A percentile compares a stretch with the other conserved stretches of the same genome.
These are phyloP conservation scores for Kokia cookei DNA, from an alignment of 441 rosid genomes.

Conservation along the genomic window DNA sequence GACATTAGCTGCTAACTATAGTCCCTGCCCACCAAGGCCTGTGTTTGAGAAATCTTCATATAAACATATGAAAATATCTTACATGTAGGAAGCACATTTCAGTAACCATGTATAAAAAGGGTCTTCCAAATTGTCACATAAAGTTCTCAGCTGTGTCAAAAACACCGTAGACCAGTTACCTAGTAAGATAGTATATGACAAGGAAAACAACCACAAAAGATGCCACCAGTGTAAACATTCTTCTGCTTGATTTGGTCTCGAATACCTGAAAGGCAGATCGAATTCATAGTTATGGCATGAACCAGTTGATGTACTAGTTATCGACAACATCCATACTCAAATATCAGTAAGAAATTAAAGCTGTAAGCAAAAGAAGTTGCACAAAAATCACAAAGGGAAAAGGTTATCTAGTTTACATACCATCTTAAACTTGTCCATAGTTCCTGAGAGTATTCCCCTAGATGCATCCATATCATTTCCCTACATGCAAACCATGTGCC, in stretches of 20 bases:
- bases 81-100: conserved; percentile 16
- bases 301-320: background rate
- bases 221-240: conserved; percentile 85
- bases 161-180: conserved; percentile 30
- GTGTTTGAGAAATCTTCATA: conserved; percentile 20
- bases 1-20: background rate
- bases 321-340: background rate
- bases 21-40: background rate
- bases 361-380: background rate
- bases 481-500: conserved; percentile 32
- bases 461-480: conserved; percentile 98
- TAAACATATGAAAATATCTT: conserved; percentile 16
- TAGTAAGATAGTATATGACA: conserved; percentile 74
- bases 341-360: background rate
- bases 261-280: conserved; percentile 52
- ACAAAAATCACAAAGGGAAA: background rate
- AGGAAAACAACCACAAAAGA: conserved; percentile 79
- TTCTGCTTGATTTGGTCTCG: conserved; percentile 89
- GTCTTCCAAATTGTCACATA: conserved; percentile 17
- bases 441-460: conserved; percentile 88
- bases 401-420: conserved; percentile 24
- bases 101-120: conserved; percentile 10
- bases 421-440: conserved; percentile 95
- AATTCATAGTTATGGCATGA: conserved; percentile 10
- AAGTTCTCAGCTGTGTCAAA: conserved; percentile 11